phyloP scores from a whole-genome alignment of 2,329 filamentous ascomycete genomes.

The Neophaeococcomyces aloes region DNA sequence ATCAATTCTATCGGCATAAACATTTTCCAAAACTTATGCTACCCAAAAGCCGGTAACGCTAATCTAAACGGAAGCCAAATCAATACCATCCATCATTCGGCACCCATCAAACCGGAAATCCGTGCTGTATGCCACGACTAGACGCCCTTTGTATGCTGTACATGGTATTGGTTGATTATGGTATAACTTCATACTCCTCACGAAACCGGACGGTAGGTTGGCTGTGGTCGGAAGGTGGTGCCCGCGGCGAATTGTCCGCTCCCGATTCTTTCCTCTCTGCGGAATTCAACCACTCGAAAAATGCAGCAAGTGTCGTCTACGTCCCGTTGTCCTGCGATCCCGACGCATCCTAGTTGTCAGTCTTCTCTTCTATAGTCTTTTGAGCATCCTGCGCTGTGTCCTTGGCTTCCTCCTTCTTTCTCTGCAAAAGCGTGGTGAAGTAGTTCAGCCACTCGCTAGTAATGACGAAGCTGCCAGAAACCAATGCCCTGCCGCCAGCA shows the following conservation, averaged over 20 bases:
- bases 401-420: conserved; percentile 54
- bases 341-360: conserved; percentile 17
- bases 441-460: conserved; percentile 54
- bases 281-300: not conserved
- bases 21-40: not conserved
- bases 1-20: not conserved
- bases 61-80: not conserved
- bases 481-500: conserved; percentile 58
- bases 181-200: not conserved
- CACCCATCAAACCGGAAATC: not conserved
- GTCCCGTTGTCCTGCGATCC: not conserved
- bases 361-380: conserved; percentile 38
- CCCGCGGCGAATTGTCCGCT: too few relatives aligned
- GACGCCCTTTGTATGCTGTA: not conserved
- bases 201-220: not conserved
- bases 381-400: conserved; percentile 27
- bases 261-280: not conserved
- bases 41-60: not conserved
- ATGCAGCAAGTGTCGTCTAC: not conserved
- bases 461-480: conserved; percentile 58
- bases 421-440: conserved; percentile 48
- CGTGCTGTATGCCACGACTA: too few relatives aligned
- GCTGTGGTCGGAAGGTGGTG: not conserved
- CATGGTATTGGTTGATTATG: not conserved
- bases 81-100: not conserved